A percentile compares a stretch with the other conserved stretches of the same genome.
phyloP scores from a whole-genome alignment of 768 basidiomycete genomes.

The Phlebiopsis gigantea region DNA sequence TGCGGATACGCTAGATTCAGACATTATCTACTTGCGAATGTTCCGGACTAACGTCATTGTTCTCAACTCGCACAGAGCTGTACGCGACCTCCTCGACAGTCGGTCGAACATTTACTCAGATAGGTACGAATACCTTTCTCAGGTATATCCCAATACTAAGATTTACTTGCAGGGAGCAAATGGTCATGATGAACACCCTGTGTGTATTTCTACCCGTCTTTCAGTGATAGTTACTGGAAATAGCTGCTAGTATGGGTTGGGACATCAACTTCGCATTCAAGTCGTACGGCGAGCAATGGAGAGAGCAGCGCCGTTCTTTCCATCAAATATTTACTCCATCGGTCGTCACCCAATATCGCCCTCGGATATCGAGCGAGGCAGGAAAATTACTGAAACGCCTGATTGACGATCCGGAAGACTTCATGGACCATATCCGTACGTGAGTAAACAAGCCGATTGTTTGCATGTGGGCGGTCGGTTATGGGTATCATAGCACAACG shows the following conservation, averaged over 20 bases:
- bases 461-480: too few relatives aligned
- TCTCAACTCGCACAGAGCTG: constrained; percentile 28
- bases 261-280: constrained; percentile 9
- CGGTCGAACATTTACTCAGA: constrained; percentile 29
- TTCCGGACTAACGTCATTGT: constrained; percentile 23
- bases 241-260: constrained; percentile 7
- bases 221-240: not conserved
- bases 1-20: not conserved
- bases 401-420: not conserved
- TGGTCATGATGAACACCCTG: constrained; percentile 19
- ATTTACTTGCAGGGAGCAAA: not conserved
- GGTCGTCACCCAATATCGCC: not conserved
- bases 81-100: constrained; percentile 31
- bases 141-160: not conserved
- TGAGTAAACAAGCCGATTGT: not conserved
- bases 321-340: constrained; percentile 9
- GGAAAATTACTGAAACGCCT: not conserved
- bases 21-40: not conserved
- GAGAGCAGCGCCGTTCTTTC: constrained; percentile 6
- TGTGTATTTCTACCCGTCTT: not conserved
- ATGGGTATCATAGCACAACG: constrained; percentile 1
- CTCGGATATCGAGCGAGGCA: not conserved
- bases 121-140: constrained; percentile 11
- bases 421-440: not conserved
- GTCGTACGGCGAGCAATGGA: constrained; percentile 9